Evolutionary conservation across 768 basidiomycete species (phyloP).

Genomic region (Tephrocybe sp.): DNA sequence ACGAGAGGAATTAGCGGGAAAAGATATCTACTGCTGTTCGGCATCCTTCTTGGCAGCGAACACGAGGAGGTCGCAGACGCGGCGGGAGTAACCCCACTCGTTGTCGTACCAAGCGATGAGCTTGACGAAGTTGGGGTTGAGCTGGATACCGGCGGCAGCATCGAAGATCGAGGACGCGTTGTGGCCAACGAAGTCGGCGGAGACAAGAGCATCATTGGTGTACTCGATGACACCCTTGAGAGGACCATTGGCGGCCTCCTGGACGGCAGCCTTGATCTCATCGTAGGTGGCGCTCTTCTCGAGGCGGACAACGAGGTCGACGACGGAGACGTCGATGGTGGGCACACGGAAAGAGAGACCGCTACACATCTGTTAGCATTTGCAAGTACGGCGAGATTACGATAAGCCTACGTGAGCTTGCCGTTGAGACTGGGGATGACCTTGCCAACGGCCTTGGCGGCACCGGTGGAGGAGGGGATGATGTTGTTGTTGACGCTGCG

Average conservation of each 20-base stretch:
- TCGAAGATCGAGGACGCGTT: conserved; percentile 89
- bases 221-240: conserved; percentile 82
- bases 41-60: conserved; percentile 78
- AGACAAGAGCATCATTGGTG: conserved; percentile 93
- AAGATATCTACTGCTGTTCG: conserved; percentile 20
- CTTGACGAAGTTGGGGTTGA: conserved; percentile 95
- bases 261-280: conserved; percentile 84
- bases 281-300: conserved; percentile 87
- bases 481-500: conserved; percentile 98
- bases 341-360: conserved; percentile 98
- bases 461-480: conserved; percentile 98
- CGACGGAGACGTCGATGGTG: conserved; percentile 94
- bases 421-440: conserved; percentile 96
- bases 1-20: not conserved
- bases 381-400: not conserved
- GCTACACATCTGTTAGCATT: conserved; percentile 35
- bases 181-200: conserved; percentile 88
- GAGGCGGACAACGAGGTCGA: conserved; percentile 93
- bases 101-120: conserved; percentile 96
- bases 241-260: conserved; percentile 70
- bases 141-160: conserved; percentile 87
- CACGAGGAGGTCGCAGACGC: conserved; percentile 87
- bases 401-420: conserved; percentile 82
- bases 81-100: conserved; percentile 92
- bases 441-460: conserved; percentile 98